Evolutionary conservation across 164 flowering plant genomes (phyloP), one percentile per base, ranked within the genome.

Genomic region (Annona cherimola): DNA sequence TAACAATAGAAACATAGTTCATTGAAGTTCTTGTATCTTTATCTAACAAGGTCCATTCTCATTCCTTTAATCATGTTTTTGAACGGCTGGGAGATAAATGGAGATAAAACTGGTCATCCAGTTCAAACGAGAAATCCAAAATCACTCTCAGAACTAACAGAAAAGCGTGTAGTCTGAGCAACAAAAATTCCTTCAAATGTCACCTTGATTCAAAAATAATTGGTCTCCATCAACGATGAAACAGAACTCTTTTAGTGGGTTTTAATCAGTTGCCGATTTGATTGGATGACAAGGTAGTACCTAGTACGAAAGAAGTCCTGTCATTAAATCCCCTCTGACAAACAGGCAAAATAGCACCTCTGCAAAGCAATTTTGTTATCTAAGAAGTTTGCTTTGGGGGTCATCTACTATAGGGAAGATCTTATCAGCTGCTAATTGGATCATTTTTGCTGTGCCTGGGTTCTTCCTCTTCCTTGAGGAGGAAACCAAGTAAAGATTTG

Each of bases 41-140:
- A 91, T 78, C 91, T 91, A 72, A 73, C 78, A 3, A 93, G 87
- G 79, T 93, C 98, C 88, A 87, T 78, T 76, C 97, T 85, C 98
- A 93, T 93, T 79, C 98, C 98, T 80, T 93, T 97, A 12, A 91
- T 86, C 98, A 93, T 93, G 79, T 93, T 97, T 75, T 84, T 93
- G 77, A 93, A 93, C 63, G 98, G 98, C 98, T 93, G 89, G 73
- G 83, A 70, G 35, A 50, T 18, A 61, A 39, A 26, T 26, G 35
- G 35, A 61, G 76, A 50, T 9, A 0, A 45, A 45, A 50, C 9
- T 5, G 14, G 14, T 50, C 9, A 50, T 50, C 57, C 9, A 7
- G 61, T 5, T 65, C 60, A 45, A 60, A 26, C 64, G 43, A 68
- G 35, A 59, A 63, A 16, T 50, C 14, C 3, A 16, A 50, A 26